Evolutionary conservation across 73 alveolate genomes (phyloP), one percentile per base, ranked within the genome.

Genomic region (Paramecium sexaurelia): DNA sequence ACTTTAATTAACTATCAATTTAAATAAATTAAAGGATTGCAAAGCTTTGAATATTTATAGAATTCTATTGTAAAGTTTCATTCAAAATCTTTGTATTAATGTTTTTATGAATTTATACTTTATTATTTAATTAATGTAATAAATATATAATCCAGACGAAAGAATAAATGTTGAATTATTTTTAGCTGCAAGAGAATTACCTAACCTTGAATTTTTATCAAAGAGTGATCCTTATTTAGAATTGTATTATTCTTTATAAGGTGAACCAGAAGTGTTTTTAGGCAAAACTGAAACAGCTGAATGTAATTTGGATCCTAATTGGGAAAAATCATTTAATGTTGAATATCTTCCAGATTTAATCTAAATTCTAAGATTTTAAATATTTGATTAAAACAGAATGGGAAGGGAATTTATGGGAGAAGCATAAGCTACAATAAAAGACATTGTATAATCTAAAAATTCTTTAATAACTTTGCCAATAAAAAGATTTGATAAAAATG

Each of bases 221-320:
- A 91, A 89, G n/a, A 87, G 95, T 78, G 96, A 94, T 67, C 97
- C 97, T 0, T 36, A 35, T 27, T 91, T 92, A 37, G 55, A 91
- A 5, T 55, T 94, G 7, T 75, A 67, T 43, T 82, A 39, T 91
- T 55, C 75, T 4, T n/a, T 51, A 39, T 41, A 37, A 90, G 47
- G 68, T 26, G 92, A 45, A n/a, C 36, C 17, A 33, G 93, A 69
- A 35, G 27, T 26, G 5, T 84, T 33, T 57, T 73, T 92, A 5
- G 98, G 95, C 9, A 85, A 87, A 32, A 94, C 97, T 22, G 96
- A 95, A 45, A 56, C 92, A 2, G 94, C 68, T 32, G 22, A 78
- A 15, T 84, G 94, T 40, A 94, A 94, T 37, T 66, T 86, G 29
- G 94, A 95, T 57, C 98, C 98, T 17, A 92, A 94, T 84, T 95